Conservation (phyloP, 345 rosid genomes). For the Linum lewisii region DNA sequence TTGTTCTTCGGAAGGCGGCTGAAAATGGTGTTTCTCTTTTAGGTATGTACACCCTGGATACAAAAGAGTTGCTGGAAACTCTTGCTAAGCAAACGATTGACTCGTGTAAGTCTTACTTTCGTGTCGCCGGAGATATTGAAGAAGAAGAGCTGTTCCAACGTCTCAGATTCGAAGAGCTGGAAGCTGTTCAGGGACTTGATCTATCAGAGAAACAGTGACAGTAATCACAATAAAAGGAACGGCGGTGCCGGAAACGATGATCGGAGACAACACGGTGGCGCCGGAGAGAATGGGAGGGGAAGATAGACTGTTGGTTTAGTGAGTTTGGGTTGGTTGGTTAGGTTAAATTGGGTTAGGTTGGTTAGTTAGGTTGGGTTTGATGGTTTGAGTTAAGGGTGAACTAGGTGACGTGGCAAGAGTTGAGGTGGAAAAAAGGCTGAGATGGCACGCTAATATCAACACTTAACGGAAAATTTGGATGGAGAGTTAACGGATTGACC, state of each 20-base stretch:
- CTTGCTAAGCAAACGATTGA: constrained; percentile 63
- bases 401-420: too few relatives aligned
- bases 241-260: constrained; percentile 1
- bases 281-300: constrained; percentile 3
- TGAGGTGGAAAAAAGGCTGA: too few relatives aligned
- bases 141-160: neutral
- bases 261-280: neutral
- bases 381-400: too few relatives aligned
- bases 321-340: too few relatives aligned
- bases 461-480: too few relatives aligned
- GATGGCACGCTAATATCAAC: too few relatives aligned
- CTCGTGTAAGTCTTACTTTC: constrained; percentile 88
- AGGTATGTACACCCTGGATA: constrained; percentile 76
- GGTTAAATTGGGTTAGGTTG: too few relatives aligned
- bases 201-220: neutral
- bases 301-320: too few relatives aligned
- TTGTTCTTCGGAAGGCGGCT: too few relatives aligned
- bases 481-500: too few relatives aligned
- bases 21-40: constrained; percentile 17
- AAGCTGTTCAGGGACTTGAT: neutral
- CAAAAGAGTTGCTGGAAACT: constrained; percentile 67
- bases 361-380: too few relatives aligned
- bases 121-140: neutral
- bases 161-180: neutral
- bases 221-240: constrained; percentile 16